Conservation (phyloP, 2,329 filamentous ascomycete species). For the Colletotrichum sojae region DNA sequence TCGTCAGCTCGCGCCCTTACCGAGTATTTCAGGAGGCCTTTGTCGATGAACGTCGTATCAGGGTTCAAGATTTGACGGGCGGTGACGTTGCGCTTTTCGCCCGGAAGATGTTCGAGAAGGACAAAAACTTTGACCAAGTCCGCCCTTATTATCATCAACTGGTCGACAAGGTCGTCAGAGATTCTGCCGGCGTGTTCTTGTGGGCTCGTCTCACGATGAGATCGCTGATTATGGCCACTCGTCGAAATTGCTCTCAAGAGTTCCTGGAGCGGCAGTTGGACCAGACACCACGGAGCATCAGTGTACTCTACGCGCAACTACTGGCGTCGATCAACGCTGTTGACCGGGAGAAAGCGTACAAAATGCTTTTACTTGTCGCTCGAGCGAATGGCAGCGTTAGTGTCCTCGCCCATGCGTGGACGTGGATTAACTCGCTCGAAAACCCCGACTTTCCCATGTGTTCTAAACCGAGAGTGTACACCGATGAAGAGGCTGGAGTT, state of each 20-base stretch:
- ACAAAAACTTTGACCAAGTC: not conserved
- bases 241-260: not conserved
- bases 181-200: not conserved
- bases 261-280: not conserved
- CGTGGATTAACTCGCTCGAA: not conserved
- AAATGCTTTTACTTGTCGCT: not conserved
- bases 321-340: not conserved
- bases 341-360: not conserved
- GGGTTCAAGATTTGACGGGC: not conserved
- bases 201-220: not conserved
- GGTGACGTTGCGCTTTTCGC: not conserved
- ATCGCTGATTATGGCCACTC: not conserved
- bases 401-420: not conserved
- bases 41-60: not conserved
- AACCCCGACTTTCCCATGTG: not conserved
- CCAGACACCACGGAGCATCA: not conserved
- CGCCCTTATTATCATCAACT: not conserved
- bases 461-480: not conserved
- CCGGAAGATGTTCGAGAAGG: not conserved
- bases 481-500: not conserved
- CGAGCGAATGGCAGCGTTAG: no score
- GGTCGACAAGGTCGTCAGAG: not conserved
- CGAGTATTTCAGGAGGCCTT: not conserved
- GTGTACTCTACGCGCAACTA: not conserved
- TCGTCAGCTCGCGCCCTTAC: not conserved